phyloP scores from a whole-genome alignment of 2,329 filamentous ascomycete genomes.

The Ceratocystis huliohia region DNA sequence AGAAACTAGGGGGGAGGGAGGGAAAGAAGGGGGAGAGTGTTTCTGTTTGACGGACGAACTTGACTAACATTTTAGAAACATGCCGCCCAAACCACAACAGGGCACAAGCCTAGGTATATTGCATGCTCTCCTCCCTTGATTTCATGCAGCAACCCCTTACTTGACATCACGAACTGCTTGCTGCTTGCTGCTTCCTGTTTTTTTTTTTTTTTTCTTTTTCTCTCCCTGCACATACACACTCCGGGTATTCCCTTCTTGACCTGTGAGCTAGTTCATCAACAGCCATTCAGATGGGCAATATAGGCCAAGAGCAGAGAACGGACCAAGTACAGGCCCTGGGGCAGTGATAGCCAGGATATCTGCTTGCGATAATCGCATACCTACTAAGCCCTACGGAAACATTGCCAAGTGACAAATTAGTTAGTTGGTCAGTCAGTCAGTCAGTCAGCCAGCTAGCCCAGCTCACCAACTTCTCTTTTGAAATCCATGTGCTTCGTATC shows the following conservation, averaged over 20 bases:
- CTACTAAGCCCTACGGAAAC: not conserved
- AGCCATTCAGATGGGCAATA: not conserved
- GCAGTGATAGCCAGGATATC: not conserved
- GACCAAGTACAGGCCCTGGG: not conserved
- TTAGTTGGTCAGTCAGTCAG: not conserved
- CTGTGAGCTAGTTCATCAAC: not conserved
- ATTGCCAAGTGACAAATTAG: not conserved
- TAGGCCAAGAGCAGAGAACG: not conserved
- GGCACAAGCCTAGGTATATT: not conserved
- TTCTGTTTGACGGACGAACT: not conserved
- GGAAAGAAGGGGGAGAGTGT: no score
- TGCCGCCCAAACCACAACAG: not conserved
- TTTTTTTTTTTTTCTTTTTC: not conserved
- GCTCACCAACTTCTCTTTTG: not conserved
- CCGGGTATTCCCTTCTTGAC: conserved; percentile 5
- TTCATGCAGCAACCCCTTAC: not conserved
- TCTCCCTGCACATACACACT: not conserved
- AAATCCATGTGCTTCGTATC: not conserved
- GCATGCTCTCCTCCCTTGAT: not conserved
- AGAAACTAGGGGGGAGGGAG: no score
- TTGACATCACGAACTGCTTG: no score
- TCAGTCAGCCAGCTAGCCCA: not conserved
- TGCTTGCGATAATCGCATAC: not conserved
- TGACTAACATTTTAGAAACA: not conserved
- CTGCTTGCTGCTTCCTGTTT: no score